Base-by-base conservation (phyloP, 2,329 filamentous ascomycete genomes). In the Torrubiellomyces zombiae region DNA sequence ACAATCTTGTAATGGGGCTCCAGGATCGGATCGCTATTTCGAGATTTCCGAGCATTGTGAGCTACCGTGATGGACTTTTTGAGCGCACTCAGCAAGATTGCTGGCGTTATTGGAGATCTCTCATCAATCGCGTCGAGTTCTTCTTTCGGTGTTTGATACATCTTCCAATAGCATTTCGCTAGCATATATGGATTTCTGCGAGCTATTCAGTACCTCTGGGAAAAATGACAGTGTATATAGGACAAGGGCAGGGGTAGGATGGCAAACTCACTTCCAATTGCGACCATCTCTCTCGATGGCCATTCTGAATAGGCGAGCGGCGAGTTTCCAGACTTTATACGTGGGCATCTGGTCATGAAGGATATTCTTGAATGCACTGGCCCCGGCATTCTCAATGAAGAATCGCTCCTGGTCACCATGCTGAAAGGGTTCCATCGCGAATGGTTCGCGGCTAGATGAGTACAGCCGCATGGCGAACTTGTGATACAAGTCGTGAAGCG, bases 1-100 rank as follows among this genome's bases (percentile, higher is more conserved):
- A 89, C 66, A 12, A 93, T 74, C 52, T 92, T 93, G 58, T 91
- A 93, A 44, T 93, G 83, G 4, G 85, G 85, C 45, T 93, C 85
- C 10, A 94, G 63, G 14, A 91, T 74, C 0, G 80, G 82, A 32
- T 93, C 82, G 12, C 63, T 72, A 42, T 60, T 56, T 9, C 64
- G 55, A 4, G 63, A 63, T 33, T 68, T 69, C 15, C 63, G 61
- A 16, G 64, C 47, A 11, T 53, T 55, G 6, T 55, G 51, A 2
- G 64, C 63, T 2, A 64, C 54, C 27, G 59, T 44, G 12, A 70
- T 51, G 2, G 63, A 52, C 29, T 54, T 56, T 34, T 67, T 62
- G 3, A 71, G 52, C 0, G 59, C 53, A 3, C 47, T 37, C n/a
- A 71, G 33, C 5, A 72, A 43, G 7, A 43, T 45, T 18, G 53